Evolutionary conservation across 2,329 filamentous ascomycete genomes (phyloP).

Genomic region (Fusarium sp.): DNA sequence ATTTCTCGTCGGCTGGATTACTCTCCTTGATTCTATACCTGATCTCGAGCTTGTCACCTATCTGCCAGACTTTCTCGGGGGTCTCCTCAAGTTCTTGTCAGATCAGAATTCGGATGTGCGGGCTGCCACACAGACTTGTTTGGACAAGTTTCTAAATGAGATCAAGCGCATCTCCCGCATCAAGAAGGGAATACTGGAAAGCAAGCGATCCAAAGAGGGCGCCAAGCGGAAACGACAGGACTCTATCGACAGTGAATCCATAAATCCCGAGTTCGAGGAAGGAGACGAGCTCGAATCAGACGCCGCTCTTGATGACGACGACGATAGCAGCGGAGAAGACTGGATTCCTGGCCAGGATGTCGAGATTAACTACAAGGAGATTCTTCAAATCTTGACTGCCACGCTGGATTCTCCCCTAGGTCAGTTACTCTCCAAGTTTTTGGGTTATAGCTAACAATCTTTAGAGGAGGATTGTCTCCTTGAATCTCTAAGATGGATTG

Average conservation of each 20-base stretch:
- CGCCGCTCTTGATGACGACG: slow-evolving; percentile 69
- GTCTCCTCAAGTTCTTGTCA: slow-evolving; percentile 91
- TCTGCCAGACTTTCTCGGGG: slow-evolving; percentile 90
- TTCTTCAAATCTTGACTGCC: slow-evolving; percentile 90
- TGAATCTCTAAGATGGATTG: slow-evolving; percentile 94
- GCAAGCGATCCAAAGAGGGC: slow-evolving; percentile 78
- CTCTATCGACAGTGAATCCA: slow-evolving; percentile 77
- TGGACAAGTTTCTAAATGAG: slow-evolving; percentile 92
- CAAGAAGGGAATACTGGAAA: slow-evolving; percentile 93
- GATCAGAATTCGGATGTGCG: slow-evolving; percentile 96
- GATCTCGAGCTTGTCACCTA: slow-evolving; percentile 95
- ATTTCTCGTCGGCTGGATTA: slow-evolving; percentile 97
- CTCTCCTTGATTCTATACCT: slow-evolving; percentile 93
- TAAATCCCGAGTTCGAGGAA: slow-evolving; percentile 70
- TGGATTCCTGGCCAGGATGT: slow-evolving; percentile 99
- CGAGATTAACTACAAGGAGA: slow-evolving; percentile 91
- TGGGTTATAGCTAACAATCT: slow-evolving; percentile 26
- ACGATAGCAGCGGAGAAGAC: slow-evolving; percentile 83
- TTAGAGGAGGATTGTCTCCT: slow-evolving; percentile 91
- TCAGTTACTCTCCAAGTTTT: slow-evolving; percentile 56
- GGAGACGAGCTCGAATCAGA: slow-evolving; percentile 73
- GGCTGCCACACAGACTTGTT: slow-evolving; percentile 87
- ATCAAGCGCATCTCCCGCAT: slow-evolving; percentile 95
- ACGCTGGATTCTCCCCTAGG: slow-evolving; percentile 88
- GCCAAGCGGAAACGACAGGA: slow-evolving; percentile 78